Base-by-base conservation (phyloP, 768 basidiomycete genomes). In the Mycena rebaudengoi region DNA sequence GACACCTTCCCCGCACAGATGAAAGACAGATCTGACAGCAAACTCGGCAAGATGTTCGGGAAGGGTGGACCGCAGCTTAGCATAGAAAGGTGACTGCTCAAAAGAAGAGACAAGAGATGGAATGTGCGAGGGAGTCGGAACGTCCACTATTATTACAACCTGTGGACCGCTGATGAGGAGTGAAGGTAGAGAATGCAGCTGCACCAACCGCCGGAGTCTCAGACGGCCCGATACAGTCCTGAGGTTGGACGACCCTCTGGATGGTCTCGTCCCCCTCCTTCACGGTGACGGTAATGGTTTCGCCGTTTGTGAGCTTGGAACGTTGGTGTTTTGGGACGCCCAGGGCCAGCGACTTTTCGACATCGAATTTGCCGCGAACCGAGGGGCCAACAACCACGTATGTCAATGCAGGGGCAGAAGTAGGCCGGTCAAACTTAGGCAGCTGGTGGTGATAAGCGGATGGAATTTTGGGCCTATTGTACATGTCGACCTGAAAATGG, bases 1-100 rank as follows among this genome's bases (percentile, higher is more conserved):
- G 12, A 98, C 91, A 11, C 81, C 85, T 0, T 85, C 79, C 1
- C 93, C 92, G 64, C 90, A 86, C 4, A 94, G 76, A 71, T 97
- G 94, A 69, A 91, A 91, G 45, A 90, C 78, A 18, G 80, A 80
- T 33, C 83, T 82, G 21, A 91, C 79, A 14, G 73, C 76, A 60
- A 83, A 79, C 50, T 80, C 73, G 28, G 78, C 57, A n/a, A 61
- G 40, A 58, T 67, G 58, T 52, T 60, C 62, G 14, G 66, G 76
- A 21, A 73, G 69, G 48, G 80, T 75, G 49, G 85, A 83, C 26
- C 82, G 77, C 58, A 88, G 84, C 60, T 76, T 76, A 3, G 82
- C 66, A 68, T 86, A 89, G 68, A 84, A 84, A 1, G 75, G 78
- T 0, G 81, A 83, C 20, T 74, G 71, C 20, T 73, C 75, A 69